Conservation (phyloP, 257 asterid species). For the Coffea eugenioides region DNA sequence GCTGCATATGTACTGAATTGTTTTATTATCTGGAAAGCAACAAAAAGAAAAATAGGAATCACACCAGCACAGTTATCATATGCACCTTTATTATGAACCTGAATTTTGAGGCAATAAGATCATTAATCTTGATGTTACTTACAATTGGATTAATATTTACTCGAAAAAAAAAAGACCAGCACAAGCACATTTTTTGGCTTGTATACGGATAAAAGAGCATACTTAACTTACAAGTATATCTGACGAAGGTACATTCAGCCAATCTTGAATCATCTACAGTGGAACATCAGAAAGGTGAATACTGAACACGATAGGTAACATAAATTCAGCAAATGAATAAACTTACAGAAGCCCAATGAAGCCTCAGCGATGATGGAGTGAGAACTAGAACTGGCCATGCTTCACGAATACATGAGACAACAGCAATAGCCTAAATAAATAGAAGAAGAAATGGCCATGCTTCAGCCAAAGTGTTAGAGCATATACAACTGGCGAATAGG, state of each 20-base stretch:
- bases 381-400: constrained; percentile 97
- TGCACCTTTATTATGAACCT: neutral
- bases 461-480: neutral
- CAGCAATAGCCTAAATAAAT: constrained; percentile 75
- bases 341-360: constrained; percentile 99
- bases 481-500: neutral
- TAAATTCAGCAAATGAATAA: constrained; percentile 3
- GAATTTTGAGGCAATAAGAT: constrained; percentile 8
- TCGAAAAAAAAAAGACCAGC: neutral
- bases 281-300: constrained; percentile 25
- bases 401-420: constrained; percentile 80
- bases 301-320: constrained; percentile 15
- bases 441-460: neutral
- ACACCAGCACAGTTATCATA: neutral
- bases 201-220: constrained; percentile 4
- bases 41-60: neutral
- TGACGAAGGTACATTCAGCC: constrained; percentile 72
- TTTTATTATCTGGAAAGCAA: neutral
- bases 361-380: constrained; percentile 90
- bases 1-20: neutral
- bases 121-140: neutral
- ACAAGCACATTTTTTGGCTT: constrained; percentile 11
- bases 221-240: constrained; percentile 69
- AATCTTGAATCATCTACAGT: constrained; percentile 84
- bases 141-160: neutral